Conservation (phyloP, 1,284 basidiomycete genomes). For the Stereum hirsutum region DNA sequence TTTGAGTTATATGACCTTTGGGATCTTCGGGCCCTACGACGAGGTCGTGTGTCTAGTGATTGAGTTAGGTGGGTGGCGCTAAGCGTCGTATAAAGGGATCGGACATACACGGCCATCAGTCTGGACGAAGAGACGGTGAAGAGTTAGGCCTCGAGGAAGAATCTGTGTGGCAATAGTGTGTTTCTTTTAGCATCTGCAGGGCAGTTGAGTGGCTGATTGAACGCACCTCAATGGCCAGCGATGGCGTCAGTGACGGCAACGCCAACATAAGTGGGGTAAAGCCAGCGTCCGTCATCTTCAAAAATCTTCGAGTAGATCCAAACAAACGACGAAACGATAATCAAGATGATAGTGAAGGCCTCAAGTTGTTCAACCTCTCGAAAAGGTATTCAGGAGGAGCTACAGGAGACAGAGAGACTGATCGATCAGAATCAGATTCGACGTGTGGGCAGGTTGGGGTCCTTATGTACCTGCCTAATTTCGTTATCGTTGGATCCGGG, state of each 20-base stretch:
- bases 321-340: too few species aligned
- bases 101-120: slow-evolving; percentile 45
- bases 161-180: slow-evolving; percentile 28
- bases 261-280: slow-evolving; percentile 44
- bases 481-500: too few species aligned
- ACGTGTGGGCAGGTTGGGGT: too few species aligned
- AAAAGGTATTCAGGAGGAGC: too few species aligned
- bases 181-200: slow-evolving; percentile 5
- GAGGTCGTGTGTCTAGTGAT: slow-evolving; percentile 57
- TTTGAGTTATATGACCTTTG: slow-evolving; percentile 44
- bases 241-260: slow-evolving; percentile 44
- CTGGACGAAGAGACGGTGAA: slow-evolving; percentile 57
- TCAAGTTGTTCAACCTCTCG: too few species aligned
- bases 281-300: slow-evolving; percentile 8
- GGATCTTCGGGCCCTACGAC: slow-evolving; percentile 63
- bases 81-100: slow-evolving; percentile 4
- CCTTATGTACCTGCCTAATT: too few species aligned
- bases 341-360: too few species aligned
- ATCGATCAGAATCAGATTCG: too few species aligned
- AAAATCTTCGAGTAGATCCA: too few species aligned
- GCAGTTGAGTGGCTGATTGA: background rate
- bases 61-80: slow-evolving; percentile 1
- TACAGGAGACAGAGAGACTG: too few species aligned
- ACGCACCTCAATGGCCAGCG: slow-evolving; percentile 47
- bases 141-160: slow-evolving; percentile 55